Conservation (phyloP, 768 basidiomycete species). For the Hysterangium stoloniferum region DNA sequence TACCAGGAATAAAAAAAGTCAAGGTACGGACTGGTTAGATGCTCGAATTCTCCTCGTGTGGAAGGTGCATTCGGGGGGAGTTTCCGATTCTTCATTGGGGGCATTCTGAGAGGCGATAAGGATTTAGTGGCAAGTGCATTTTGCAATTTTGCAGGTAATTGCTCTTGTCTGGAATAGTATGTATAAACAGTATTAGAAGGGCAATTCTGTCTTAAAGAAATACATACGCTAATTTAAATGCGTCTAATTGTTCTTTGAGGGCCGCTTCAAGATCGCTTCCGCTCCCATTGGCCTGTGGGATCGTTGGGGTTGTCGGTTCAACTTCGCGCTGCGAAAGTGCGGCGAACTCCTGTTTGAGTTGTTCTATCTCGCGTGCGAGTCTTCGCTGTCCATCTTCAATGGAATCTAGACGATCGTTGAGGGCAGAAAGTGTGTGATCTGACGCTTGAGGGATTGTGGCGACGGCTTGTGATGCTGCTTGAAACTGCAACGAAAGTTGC, state of each 20-base stretch:
- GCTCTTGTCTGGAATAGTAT: conserved; percentile 25
- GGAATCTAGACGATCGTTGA: conserved; percentile 23
- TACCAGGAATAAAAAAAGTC: background rate
- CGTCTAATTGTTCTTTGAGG: conserved; percentile 25
- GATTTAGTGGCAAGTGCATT: conserved; percentile 28
- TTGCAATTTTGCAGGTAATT: conserved; percentile 29
- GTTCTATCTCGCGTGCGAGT: conserved; percentile 26
- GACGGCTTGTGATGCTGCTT: conserved; percentile 33
- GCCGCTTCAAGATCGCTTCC: conserved; percentile 24
- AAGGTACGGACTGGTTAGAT: conserved; percentile 33
- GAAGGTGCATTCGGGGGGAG: conserved; percentile 28
- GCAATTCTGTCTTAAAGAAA: background rate
- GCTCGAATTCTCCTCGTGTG: conserved; percentile 37
- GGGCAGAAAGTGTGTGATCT: conserved; percentile 14
- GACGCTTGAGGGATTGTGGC: conserved; percentile 22
- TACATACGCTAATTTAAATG: conserved; percentile 29
- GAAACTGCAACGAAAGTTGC: conserved; percentile 34
- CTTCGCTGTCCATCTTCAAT: conserved; percentile 28
- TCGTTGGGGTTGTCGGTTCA: background rate
- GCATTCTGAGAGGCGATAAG: conserved; percentile 26
- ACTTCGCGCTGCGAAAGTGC: conserved; percentile 4
- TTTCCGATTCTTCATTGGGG: conserved; percentile 27
- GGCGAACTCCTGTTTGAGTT: conserved; percentile 22
- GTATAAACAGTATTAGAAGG: background rate
- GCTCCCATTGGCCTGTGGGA: background rate